Evolutionary conservation across 768 basidiomycete genomes (phyloP), one percentile per base, ranked within the genome.

Genomic region (Calocybe indica): DNA sequence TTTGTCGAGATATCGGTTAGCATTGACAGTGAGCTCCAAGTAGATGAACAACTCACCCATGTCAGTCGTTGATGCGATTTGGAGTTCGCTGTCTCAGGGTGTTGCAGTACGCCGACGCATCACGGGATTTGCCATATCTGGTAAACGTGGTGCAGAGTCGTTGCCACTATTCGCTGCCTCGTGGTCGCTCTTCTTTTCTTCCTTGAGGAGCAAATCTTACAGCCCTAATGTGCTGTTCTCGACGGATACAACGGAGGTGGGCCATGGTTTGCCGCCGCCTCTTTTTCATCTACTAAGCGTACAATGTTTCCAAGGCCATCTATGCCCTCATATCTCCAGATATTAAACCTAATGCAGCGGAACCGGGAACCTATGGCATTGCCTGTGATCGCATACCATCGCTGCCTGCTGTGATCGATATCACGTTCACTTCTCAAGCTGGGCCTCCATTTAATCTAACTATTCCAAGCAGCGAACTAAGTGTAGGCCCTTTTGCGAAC

Each of bases 321-420:
- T 77, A 80, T 55, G 70, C 78, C 28, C 66, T 76, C 52, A 80
- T 82, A 46, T 80, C 79, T n/a, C 70, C 76, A 31, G 62, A 76
- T 52, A 80, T 82, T 60, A 61, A 74, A 52, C 71, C 79, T 10
- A 75, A 74, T 56, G 50, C 64, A 6, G 69, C 64, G n/a, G 75
- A 76, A 54, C 69, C 75, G 35, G 78, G 79, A 13, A 74, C 78
- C 3, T 80, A 76, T 60, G 79, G 78, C 38, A 75, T 78, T 51
- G 63, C 78, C 5, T 81, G 79, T 65, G 54, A 61, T 52, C 59
- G 63, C 47, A 73, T 79, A 49, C 48, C 63, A 33, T 65, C 70
- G 1, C 65, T 80, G 35, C 72, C 75, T 37, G 79, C 79, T 7
- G 63, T 60, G 50, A 79, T 81, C 56, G 71, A 73, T 55, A 70